A percentile compares a stretch with the other conserved stretches of the same genome.
These are phyloP conservation scores for Gossypium longicalyx DNA, from an alignment of 345 rosid genomes.

Conservation along the genomic window DNA sequence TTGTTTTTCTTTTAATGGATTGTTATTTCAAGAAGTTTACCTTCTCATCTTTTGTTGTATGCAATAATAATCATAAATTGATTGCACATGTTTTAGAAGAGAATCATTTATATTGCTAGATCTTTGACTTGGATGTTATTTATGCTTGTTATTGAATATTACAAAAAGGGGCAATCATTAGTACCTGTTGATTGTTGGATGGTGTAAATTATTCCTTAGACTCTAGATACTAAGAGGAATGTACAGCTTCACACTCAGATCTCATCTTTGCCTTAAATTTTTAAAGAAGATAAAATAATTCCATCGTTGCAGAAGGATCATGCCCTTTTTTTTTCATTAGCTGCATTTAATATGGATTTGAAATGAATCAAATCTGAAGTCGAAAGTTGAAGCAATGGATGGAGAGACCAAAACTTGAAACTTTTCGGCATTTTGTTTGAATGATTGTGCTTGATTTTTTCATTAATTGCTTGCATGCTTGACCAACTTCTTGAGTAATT, in stretches of 20 bases:
- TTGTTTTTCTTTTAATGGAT: neutral
- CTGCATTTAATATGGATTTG: neutral
- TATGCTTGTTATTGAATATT: neutral
- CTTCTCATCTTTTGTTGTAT: neutral
- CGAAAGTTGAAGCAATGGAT: too few species aligned
- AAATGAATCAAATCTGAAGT: neutral
- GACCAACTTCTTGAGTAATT: neutral
- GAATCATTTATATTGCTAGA: neutral
- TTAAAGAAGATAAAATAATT: neutral
- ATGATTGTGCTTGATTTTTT: too few species aligned
- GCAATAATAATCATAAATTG: neutral
- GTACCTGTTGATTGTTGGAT: neutral
- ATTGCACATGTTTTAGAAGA: neutral
- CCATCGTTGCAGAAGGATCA: too few species aligned
- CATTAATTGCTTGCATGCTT: neutral
- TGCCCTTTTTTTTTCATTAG: neutral
- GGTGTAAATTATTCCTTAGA: neutral
- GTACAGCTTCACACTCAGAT: neutral
- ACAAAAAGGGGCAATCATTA: neutral
- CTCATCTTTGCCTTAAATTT: neutral
- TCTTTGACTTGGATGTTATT: neutral
- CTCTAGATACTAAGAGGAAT: neutral
- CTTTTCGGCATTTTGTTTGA: too few species aligned
- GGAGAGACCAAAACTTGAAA: too few species aligned
- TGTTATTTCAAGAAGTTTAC: neutral